Evolutionary conservation across 768 basidiomycete genomes (phyloP).

Genomic region (Russula dissimulans): DNA sequence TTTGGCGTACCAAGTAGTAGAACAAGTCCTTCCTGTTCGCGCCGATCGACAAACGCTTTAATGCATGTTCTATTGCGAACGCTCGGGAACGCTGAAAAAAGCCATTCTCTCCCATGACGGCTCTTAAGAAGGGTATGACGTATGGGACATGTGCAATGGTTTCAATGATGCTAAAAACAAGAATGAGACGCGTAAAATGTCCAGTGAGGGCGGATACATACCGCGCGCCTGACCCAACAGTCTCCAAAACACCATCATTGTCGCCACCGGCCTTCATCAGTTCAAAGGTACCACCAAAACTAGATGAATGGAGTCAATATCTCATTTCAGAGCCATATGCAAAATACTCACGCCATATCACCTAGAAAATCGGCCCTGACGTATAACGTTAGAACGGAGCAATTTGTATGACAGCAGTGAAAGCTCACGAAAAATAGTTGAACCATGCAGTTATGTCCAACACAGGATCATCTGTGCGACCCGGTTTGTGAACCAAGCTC

Average conservation of each 20-base stretch:
- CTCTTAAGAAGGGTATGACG: no score
- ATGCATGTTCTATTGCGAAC: no score
- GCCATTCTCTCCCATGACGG: no score
- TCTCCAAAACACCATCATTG: background rate
- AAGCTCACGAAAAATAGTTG: conserved; percentile 31
- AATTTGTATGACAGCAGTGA: background rate
- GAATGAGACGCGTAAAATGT: background rate
- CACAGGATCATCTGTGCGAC: conserved; percentile 11
- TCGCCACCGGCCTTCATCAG: conserved; percentile 19
- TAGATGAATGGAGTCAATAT: conserved; percentile 1
- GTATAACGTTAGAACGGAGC: background rate
- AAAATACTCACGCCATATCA: conserved; percentile 34
- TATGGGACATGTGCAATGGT: background rate
- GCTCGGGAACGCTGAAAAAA: no score
- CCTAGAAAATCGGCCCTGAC: conserved; percentile 39
- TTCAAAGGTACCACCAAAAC: conserved; percentile 25
- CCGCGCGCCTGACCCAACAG: background rate
- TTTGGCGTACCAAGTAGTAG: conserved; percentile 25
- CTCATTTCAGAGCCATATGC: background rate
- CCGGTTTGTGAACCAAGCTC: conserved; percentile 2
- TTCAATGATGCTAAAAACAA: background rate
- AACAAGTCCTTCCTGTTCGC: no score
- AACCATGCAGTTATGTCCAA: conserved; percentile 29
- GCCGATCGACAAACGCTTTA: no score
- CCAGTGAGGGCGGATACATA: background rate